phyloP scores from a whole-genome alignment of 2,329 filamentous ascomycete species.

The Venturia effusa region DNA sequence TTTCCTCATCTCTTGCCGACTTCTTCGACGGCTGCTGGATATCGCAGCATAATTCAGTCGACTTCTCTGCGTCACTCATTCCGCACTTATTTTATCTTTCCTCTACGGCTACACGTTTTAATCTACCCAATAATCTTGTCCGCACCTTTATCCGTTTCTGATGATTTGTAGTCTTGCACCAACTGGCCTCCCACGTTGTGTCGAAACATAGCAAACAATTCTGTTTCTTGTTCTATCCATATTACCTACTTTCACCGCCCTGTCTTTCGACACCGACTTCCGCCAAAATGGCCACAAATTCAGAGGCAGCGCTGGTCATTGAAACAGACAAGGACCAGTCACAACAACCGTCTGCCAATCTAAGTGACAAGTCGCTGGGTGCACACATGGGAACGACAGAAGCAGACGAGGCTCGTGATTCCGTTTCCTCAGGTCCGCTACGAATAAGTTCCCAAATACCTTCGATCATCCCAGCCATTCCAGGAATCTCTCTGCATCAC shows the following conservation, averaged over 20 bases:
- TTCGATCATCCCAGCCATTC: background rate
- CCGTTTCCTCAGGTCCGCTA: background rate
- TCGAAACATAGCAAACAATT: background rate
- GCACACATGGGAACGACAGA: background rate
- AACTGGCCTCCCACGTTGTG: background rate
- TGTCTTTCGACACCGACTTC: background rate
- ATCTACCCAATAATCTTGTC: background rate
- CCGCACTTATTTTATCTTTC: background rate
- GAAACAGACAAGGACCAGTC: conserved; percentile 6
- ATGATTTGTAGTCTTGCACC: background rate
- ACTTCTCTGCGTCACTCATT: background rate
- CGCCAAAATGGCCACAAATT: background rate
- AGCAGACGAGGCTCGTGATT: background rate
- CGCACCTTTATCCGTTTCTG: background rate
- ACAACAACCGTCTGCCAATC: background rate
- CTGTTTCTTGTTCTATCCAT: background rate
- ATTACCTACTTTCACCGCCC: background rate
- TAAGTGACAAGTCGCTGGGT: background rate
- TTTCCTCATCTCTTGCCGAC: background rate
- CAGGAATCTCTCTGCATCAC: conserved; percentile 2
- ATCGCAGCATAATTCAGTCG: background rate
- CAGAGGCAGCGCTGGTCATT: conserved; percentile 2
- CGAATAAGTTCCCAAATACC: background rate
- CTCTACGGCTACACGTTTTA: background rate
- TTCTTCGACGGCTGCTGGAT: background rate